Base-by-base conservation (phyloP, 2,329 filamentous ascomycete genomes). In the Diaporthe sp. region DNA sequence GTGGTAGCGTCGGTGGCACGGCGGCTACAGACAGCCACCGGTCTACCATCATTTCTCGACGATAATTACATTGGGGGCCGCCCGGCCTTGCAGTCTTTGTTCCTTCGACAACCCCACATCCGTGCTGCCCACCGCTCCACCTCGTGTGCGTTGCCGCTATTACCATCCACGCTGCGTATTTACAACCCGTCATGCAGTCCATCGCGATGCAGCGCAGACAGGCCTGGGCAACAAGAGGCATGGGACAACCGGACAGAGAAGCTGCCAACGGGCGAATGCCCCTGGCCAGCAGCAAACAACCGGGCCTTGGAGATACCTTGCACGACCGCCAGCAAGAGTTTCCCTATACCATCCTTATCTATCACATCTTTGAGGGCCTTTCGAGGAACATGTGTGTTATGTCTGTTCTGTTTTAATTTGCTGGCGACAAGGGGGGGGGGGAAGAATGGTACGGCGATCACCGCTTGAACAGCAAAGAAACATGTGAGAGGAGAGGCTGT, bases 1-100 rank as follows among this genome's bases (percentile, higher is more conserved):
- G 42, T 47, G 51, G 73, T 61, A 71, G 69, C 39, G 51, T 69
- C 32, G 70, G 70, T 71, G 35, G 59, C 50, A 75, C 68, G n/a
- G 39, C 72, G 61, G 59, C 51, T 42, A 58, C 68, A 55, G 72
- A 69, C 68, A 75, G 47, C 68, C 74, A 75, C 68, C 74, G 74
- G 39, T 39, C 63, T 56, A 69, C 59, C 55, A 39, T 71, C 32
- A 30, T 44, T 35, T 72, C 74, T 50, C 72, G 72, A 30, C 74
- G 72, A 63, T 75, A 71, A 58, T 50, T 35, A 15, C 27, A 17
- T 32, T 35, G 32, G 25, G 30, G 53, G 53, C 39, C 10, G 42
- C 53, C 53, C 25, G 53, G 37, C 15, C 35, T 47, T 10, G 47
- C 42, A 35, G 22, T 27, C 47, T 55, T 42, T 39, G 47, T 37